phyloP scores from a whole-genome alignment of 768 basidiomycete genomes.

The Chalciporus piperatus region DNA sequence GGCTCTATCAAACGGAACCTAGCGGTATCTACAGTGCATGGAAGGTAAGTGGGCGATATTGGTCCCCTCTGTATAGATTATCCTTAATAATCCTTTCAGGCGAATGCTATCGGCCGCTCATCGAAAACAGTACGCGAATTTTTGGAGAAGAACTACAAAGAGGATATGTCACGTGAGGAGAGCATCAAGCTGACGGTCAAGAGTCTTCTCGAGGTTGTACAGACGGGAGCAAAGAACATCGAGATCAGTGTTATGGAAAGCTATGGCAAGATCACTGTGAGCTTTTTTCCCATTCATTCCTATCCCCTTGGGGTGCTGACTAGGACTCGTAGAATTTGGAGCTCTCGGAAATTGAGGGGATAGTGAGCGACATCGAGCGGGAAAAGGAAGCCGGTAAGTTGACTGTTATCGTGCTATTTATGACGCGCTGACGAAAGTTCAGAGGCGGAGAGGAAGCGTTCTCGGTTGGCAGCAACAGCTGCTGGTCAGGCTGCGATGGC shows the following conservation, averaged over 20 bases:
- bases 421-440: constrained; percentile 18
- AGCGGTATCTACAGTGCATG: constrained; percentile 97
- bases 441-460: constrained; percentile 95
- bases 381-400: constrained; percentile 91
- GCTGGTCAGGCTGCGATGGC: constrained; percentile 89
- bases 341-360: constrained; percentile 82
- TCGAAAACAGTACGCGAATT: constrained; percentile 99
- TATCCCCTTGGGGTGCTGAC: neutral
- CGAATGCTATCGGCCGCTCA: constrained; percentile 96
- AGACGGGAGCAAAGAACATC: constrained; percentile 99
- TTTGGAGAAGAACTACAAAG: constrained; percentile 95
- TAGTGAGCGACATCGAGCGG: constrained; percentile 90
- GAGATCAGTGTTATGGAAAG: constrained; percentile 98
- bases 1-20: constrained; percentile 95
- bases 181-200: constrained; percentile 95
- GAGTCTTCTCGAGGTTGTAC: constrained; percentile 94
- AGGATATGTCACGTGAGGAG: constrained; percentile 84
- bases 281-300: constrained; percentile 14
- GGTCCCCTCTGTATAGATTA: neutral
- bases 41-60: constrained; percentile 60
- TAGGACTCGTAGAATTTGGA: constrained; percentile 66
- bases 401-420: neutral
- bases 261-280: constrained; percentile 88
- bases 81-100: constrained; percentile 44
- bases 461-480: constrained; percentile 86